Percentiles rank a stretch among this genome's conserved stretches.
Conservation (phyloP, 345 rosid genomes). For the Acer negundo region DNA sequence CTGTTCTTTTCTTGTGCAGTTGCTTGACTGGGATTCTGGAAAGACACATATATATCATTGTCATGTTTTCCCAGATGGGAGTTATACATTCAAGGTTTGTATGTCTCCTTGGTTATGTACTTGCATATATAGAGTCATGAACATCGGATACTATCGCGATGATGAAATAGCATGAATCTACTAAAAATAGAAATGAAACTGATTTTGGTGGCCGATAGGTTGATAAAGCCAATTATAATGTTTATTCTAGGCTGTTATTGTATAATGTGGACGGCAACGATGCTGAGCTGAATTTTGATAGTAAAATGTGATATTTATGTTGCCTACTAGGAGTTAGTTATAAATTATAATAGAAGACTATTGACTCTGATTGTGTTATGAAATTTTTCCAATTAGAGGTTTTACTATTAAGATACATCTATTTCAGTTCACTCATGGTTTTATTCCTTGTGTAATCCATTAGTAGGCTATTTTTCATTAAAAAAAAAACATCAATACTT, state of each 20-base stretch:
- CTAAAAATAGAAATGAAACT: neutral
- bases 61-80: conserved; percentile 46
- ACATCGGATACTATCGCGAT: neutral
- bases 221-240: neutral
- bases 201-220: neutral
- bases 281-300: neutral
- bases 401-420: neutral
- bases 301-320: neutral
- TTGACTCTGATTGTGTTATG: neutral
- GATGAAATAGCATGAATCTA: neutral
- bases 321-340: neutral
- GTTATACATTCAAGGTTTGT: conserved; percentile 55
- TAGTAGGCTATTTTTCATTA: neutral
- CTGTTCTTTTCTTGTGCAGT: conserved; percentile 33
- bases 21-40: conserved; percentile 52
- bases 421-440: neutral
- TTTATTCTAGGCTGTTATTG: neutral
- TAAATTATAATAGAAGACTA: neutral
- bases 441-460: neutral
- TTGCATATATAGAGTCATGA: neutral
- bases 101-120: conserved; percentile 4
- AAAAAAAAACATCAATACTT: neutral
- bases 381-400: neutral
- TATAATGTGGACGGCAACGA: neutral
- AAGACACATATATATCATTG: conserved; percentile 55